These are phyloP conservation scores for Clitoria ternatea DNA, from an alignment of 306 rosid species.

Conservation along the genomic window DNA sequence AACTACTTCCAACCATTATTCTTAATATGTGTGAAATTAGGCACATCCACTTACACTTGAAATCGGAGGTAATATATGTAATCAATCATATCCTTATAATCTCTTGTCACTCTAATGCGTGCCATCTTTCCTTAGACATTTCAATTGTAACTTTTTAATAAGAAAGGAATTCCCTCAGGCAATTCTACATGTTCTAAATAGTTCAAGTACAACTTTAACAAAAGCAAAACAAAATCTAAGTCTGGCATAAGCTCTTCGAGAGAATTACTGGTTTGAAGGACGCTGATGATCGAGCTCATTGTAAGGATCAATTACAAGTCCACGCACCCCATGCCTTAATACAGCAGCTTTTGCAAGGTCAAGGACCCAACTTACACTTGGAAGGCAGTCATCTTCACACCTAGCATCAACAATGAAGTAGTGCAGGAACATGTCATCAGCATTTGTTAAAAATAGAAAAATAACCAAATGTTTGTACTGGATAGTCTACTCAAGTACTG, in stretches of 20 bases:
- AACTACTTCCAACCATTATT: no score
- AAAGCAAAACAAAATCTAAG: background rate
- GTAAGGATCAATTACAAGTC: constrained; percentile 98
- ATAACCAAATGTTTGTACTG: constrained; percentile 7
- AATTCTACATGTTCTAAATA: background rate
- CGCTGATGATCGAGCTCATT: constrained; percentile 99
- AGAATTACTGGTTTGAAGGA: constrained; percentile 69
- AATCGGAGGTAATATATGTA: no score
- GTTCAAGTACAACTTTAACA: background rate
- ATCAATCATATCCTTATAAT: no score
- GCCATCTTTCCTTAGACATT: background rate
- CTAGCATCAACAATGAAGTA: constrained; percentile 36
- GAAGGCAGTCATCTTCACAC: constrained; percentile 92
- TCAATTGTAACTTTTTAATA: background rate
- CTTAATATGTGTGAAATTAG: no score
- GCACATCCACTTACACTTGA: no score
- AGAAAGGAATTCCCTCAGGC: background rate
- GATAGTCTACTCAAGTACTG: constrained; percentile 18
- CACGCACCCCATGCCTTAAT: constrained; percentile 88
- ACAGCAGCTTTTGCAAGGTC: constrained; percentile 87
- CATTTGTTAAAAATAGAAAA: background rate
- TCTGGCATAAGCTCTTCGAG: constrained; percentile 9
- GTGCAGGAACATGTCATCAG: constrained; percentile 10
- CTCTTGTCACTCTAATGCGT: no score
- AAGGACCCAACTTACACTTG: constrained; percentile 81